Conservation (phyloP, 2,329 filamentous ascomycete genomes). For the Dothistroma septosporum region DNA sequence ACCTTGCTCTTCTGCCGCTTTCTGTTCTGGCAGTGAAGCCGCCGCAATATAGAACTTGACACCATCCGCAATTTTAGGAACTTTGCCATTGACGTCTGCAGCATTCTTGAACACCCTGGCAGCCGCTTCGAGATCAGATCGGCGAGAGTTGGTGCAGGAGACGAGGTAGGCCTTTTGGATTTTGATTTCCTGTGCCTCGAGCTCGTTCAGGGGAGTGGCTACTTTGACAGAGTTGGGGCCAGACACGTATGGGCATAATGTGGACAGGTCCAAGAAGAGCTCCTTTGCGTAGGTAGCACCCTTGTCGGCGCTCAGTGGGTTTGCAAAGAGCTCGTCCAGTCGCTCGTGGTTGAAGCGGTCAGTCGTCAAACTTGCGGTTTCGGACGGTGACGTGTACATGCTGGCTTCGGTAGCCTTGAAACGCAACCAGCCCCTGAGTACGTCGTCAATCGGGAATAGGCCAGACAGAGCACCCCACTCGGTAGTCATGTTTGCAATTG, state of each 20-base stretch:
- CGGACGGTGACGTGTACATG: slow-evolving; percentile 52
- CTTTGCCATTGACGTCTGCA: slow-evolving; percentile 56
- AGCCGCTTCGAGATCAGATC: slow-evolving; percentile 75
- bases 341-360: slow-evolving; percentile 66
- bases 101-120: slow-evolving; percentile 82
- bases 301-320: slow-evolving; percentile 65
- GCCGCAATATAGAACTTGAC: slow-evolving; percentile 89
- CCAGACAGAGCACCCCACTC: slow-evolving; percentile 74
- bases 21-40: slow-evolving; percentile 74
- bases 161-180: slow-evolving; percentile 84
- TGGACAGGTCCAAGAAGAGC: slow-evolving; percentile 76
- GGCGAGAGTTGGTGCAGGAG: slow-evolving; percentile 81
- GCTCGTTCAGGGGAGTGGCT: slow-evolving; percentile 68
- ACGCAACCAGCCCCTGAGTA: slow-evolving; percentile 69
- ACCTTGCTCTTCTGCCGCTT: slow-evolving; percentile 70
- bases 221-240: slow-evolving; percentile 92
- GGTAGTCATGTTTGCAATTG: slow-evolving; percentile 76
- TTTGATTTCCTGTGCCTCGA: slow-evolving; percentile 69
- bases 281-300: slow-evolving; percentile 79
- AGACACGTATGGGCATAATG: slow-evolving; percentile 76
- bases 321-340: slow-evolving; percentile 67
- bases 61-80: slow-evolving; percentile 66
- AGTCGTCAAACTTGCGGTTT: slow-evolving; percentile 46
- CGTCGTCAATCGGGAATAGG: slow-evolving; percentile 74
- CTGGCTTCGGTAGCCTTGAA: slow-evolving; percentile 69